Percentiles rank a stretch among this genome's conserved stretches.
These are phyloP conservation scores for Zelopaecilomyces penicillatus DNA, from an alignment of 2,329 filamentous ascomycete species.

Conservation along the genomic window DNA sequence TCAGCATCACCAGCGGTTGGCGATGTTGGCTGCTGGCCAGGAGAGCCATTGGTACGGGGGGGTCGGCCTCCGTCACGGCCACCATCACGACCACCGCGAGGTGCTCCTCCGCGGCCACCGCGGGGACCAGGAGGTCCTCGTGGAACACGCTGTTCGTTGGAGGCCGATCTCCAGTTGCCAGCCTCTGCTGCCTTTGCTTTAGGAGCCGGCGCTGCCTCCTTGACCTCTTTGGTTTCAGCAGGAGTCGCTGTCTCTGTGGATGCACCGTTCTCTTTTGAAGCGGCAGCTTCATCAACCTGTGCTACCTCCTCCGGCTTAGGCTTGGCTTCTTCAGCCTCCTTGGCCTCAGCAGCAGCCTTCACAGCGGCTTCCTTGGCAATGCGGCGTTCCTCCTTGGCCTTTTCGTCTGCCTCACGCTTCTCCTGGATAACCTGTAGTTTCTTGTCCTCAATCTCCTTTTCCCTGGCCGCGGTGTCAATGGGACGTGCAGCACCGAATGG, in stretches of 20 bases:
- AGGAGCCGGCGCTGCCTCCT: conserved; percentile 34
- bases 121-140: conserved; percentile 36
- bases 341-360: conserved; percentile 23
- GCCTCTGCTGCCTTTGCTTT: conserved; percentile 51
- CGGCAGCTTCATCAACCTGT: conserved; percentile 24
- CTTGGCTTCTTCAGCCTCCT: conserved; percentile 22
- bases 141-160: conserved; percentile 39
- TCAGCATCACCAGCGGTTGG: conserved; percentile 21
- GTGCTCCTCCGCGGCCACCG: conserved; percentile 35
- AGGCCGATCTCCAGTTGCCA: conserved; percentile 51
- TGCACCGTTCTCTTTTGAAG: conserved; percentile 40
- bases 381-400: conserved; percentile 66
- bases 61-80: conserved; percentile 38
- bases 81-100: conserved; percentile 31
- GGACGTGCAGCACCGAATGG: conserved; percentile 90
- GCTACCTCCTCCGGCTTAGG: conserved; percentile 15
- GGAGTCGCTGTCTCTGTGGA: conserved; percentile 26
- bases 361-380: conserved; percentile 51
- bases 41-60: conserved; percentile 40
- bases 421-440: conserved; percentile 63
- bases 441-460: conserved; percentile 87
- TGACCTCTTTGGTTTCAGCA: conserved; percentile 31
- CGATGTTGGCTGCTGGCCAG: conserved; percentile 26
- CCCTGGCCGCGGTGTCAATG: conserved; percentile 84
- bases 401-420: conserved; percentile 82